Conservation (phyloP, 257 asterid species). For the Przewalskia tangutica region DNA sequence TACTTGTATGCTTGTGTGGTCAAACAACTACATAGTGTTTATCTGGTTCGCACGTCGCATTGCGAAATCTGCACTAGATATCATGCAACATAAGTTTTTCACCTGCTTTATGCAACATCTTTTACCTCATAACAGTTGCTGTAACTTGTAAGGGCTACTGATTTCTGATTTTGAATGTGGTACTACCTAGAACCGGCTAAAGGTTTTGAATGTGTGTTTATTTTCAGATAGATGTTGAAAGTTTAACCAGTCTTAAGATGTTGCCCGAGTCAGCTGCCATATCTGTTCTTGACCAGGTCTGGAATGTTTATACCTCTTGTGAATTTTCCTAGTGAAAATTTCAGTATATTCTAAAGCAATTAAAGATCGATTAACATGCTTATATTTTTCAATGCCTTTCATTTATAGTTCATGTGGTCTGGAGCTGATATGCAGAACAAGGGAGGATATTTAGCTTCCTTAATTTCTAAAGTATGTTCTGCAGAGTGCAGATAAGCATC, state of each 20-base stretch:
- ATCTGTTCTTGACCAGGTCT: constrained; percentile 91
- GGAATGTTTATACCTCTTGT: neutral
- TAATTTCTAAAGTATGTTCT: constrained; percentile 59
- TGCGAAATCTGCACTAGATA: neutral
- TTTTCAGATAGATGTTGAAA: constrained; percentile 61
- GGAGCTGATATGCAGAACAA: constrained; percentile 58
- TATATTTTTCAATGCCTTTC: constrained; percentile 8
- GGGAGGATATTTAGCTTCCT: constrained; percentile 62
- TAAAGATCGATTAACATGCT: neutral
- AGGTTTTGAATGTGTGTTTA: neutral
- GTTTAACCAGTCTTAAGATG: constrained; percentile 54
- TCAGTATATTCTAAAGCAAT: neutral
- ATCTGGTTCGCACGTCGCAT: neutral
- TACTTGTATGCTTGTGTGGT: neutral
- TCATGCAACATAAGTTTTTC: neutral
- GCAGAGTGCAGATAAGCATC: constrained; percentile 5
- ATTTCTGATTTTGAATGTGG: neutral
- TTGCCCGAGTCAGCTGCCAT: constrained; percentile 63
- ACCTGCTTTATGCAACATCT: neutral
- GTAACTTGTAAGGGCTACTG: neutral
- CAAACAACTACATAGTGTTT: neutral
- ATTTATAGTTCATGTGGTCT: constrained; percentile 70
- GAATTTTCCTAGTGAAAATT: neutral
- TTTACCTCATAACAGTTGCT: neutral
- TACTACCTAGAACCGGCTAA: neutral